Base-by-base conservation (phyloP, 2,329 filamentous ascomycete genomes). In the Lasiodiplodia hormozganensis region DNA sequence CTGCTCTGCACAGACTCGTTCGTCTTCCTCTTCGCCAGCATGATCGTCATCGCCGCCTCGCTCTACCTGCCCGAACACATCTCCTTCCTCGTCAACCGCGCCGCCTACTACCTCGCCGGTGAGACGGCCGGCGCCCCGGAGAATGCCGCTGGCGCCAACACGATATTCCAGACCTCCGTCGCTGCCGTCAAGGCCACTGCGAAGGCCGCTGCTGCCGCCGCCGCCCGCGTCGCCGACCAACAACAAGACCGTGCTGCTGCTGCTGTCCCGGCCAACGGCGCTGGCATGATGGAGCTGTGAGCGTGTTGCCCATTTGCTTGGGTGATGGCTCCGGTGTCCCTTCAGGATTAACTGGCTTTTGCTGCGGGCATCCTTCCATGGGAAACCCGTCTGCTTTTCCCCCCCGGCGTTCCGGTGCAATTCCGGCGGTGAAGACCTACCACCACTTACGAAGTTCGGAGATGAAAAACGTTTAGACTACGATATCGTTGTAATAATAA, bases 41-140 rank as follows among this genome's bases (percentile, higher is more conserved):
- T 98, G 82, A 89, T 96, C 75, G 86, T 92, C 75, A 94, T 96
- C 77, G 96, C 94, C 73, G 90, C 90, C 65, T 91, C 92, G 72
- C 89, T 98, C 72, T 99, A 99, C 85, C 92, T 99, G 21, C 96
- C 96, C 12, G 91, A 96, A 76, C 95, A 98, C 83, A 84, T 98
- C 75, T 86, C 88, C 75, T 91, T 93, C 78, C 90, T 99, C 74
- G 88, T 90, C 76, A 89, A 89, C 77, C 92, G 95, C 77, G 90
- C 93, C 66, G 97, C 93, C 88, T 99, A 97, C 85, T 99, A 99
- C 85, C 92, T 93, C 80, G 90, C 90, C 72, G 96, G 96, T 73
- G 94, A 97, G 18, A 40, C 58, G 12, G 38, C 57, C 34, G 36
- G 14, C 31, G 65, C 52, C 38, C 60, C 60, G 28, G 60, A 64